These are phyloP conservation scores for Coelastrella sp. DNA, from an alignment of 139 green algal genomes.

Conservation along the genomic window DNA sequence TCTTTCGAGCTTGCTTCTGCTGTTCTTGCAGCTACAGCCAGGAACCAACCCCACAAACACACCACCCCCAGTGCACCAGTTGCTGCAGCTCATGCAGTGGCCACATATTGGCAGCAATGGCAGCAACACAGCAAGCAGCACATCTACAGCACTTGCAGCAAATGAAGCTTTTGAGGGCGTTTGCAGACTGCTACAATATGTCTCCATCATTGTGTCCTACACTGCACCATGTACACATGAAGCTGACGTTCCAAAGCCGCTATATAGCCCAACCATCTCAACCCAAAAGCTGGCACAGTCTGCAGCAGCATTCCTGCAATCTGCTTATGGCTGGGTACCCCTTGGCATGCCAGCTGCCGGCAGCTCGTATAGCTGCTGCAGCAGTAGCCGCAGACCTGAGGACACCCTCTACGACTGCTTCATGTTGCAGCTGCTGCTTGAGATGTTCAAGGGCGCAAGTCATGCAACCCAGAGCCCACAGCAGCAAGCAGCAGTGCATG, in stretches of 20 bases:
- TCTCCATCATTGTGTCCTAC: not conserved
- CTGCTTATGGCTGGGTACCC: not conserved
- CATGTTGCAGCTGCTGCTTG: conserved; percentile 12
- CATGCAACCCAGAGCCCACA: not conserved
- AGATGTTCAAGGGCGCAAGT: too few species aligned
- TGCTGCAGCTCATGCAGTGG: not conserved
- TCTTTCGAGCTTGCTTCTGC: not conserved
- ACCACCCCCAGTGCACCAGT: not conserved
- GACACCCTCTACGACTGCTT: conserved; percentile 10
- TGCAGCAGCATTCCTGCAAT: conserved; percentile 1
- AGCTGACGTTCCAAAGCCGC: not conserved
- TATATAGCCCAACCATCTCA: not conserved
- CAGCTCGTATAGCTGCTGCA: conserved; percentile 12
- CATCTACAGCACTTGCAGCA: not conserved
- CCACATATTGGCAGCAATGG: not conserved
- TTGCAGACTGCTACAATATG: not conserved
- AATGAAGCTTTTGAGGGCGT: not conserved
- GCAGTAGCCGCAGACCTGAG: conserved; percentile 5
- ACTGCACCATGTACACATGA: not conserved
- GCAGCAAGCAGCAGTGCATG: not conserved
- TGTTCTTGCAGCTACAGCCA: conserved; percentile 8
- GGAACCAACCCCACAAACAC: not conserved
- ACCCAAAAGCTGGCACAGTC: not conserved
- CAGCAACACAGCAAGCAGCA: not conserved
- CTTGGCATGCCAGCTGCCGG: not conserved